Evolutionary conservation across 2,329 filamentous ascomycete genomes (phyloP).

Genomic region (Colletotrichum phormii): DNA sequence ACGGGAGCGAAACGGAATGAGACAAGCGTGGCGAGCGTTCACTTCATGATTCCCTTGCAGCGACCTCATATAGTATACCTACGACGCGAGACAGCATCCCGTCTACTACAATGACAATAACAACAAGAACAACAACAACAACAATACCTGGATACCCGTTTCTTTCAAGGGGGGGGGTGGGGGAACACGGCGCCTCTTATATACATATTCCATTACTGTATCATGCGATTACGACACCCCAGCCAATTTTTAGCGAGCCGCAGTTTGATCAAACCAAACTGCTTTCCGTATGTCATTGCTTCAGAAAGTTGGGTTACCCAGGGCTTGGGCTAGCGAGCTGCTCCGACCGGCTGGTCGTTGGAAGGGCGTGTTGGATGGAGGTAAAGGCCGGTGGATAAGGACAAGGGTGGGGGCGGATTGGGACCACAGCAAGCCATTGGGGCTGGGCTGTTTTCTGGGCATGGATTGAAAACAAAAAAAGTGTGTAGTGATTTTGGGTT

Average conservation of each 20-base stretch:
- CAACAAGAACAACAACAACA: conserved; percentile 21
- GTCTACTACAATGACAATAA: conserved; percentile 21
- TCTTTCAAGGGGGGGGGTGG: conserved; percentile 14
- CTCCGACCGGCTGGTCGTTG: background rate
- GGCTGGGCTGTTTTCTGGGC: background rate
- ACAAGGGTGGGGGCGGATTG: background rate
- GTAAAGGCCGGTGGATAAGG: background rate
- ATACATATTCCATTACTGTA: conserved; percentile 32
- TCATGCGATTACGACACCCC: conserved; percentile 32
- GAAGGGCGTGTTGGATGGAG: background rate
- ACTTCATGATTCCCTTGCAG: conserved; percentile 33
- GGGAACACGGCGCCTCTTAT: conserved; percentile 30
- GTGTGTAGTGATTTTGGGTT: background rate
- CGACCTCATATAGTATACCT: conserved; percentile 36
- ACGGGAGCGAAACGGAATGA: conserved; percentile 48
- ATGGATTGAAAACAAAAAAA: background rate
- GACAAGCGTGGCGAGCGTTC: conserved; percentile 38
- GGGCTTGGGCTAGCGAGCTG: background rate
- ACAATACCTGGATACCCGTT: conserved; percentile 35
- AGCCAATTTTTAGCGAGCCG: conserved; percentile 23
- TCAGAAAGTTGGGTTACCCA: conserved; percentile 2
- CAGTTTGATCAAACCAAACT: background rate
- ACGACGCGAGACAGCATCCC: conserved; percentile 30
- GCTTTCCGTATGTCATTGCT: conserved; percentile 17
- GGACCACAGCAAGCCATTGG: too few species aligned